A percentile compares a stretch with the other conserved stretches of the same genome.
Evolutionary conservation across 306 rosid genomes (phyloP).

Genomic region (Inga laurina): DNA sequence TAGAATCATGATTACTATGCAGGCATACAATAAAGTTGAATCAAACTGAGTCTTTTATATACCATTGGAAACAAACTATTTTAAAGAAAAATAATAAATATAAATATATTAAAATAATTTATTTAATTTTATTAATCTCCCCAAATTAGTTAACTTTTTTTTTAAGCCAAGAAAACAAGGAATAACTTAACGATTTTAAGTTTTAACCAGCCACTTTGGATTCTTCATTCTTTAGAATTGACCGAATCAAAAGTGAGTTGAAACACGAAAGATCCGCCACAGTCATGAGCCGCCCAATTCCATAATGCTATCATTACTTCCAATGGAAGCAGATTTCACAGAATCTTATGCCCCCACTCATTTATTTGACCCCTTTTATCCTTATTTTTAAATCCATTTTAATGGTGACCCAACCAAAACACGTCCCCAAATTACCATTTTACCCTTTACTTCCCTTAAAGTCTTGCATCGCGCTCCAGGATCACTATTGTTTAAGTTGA

Average conservation of each 20-base stretch:
- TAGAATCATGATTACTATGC: too few relatives aligned
- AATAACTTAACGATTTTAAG: neutral
- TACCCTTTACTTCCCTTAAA: neutral
- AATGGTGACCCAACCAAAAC: neutral
- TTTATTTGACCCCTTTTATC: slow-evolving; percentile 40
- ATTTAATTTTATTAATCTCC: too few relatives aligned
- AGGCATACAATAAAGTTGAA: too few relatives aligned
- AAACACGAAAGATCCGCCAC: slow-evolving; percentile 14
- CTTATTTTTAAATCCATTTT: neutral
- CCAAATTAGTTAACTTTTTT: too few relatives aligned
- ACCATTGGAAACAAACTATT: too few relatives aligned
- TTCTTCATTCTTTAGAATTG: slow-evolving; percentile 4
- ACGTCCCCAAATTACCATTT: neutral
- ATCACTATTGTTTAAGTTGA: neutral
- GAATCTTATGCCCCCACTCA: slow-evolving; percentile 45
- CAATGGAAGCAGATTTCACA: slow-evolving; percentile 28
- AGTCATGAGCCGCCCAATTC: slow-evolving; percentile 27
- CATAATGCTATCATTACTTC: slow-evolving; percentile 42
- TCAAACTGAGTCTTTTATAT: too few relatives aligned
- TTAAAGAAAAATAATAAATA: too few relatives aligned
- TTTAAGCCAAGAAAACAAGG: too few relatives aligned
- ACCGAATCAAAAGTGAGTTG: neutral
- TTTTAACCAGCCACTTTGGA: neutral
- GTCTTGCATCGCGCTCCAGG: neutral
- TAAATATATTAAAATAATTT: too few relatives aligned